phyloP scores from a whole-genome alignment of 2,329 filamentous ascomycete genomes.

The Apiospora sp. region DNA sequence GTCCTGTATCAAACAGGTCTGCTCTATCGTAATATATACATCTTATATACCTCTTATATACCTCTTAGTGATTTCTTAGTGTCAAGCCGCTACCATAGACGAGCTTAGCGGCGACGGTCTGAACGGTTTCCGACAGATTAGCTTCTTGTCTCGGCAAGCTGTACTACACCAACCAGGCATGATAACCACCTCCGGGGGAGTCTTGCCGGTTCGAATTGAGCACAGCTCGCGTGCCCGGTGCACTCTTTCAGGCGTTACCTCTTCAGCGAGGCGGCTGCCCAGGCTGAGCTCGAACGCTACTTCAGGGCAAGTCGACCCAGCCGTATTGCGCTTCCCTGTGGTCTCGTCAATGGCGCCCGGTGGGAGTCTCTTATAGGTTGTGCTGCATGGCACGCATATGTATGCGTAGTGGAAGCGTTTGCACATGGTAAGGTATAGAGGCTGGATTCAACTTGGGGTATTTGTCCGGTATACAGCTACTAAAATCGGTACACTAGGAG shows the following conservation, averaged over 20 bases:
- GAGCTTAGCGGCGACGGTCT: slow-evolving; percentile 8
- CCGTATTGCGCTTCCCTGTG: slow-evolving; percentile 12
- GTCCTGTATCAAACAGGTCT: neutral
- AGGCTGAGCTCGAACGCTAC: slow-evolving; percentile 1
- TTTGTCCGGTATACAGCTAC: neutral
- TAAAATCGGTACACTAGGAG: neutral
- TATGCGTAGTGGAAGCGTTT: slow-evolving; percentile 20
- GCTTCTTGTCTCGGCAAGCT: neutral
- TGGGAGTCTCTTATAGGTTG: slow-evolving; percentile 1
- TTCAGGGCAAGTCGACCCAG: slow-evolving; percentile 19
- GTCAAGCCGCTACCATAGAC: neutral
- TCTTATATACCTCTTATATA: no score
- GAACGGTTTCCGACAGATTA: neutral
- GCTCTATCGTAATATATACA: neutral
- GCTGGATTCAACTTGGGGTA: neutral
- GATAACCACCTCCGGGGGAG: neutral
- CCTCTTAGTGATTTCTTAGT: neutral
- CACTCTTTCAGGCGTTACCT: slow-evolving; percentile 66
- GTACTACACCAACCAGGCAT: slow-evolving; percentile 11
- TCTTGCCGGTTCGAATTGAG: slow-evolving; percentile 14
- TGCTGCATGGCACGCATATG: slow-evolving; percentile 21
- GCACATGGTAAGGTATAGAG: slow-evolving; percentile 8
- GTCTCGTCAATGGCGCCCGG: slow-evolving; percentile 17
- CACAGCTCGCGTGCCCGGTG: slow-evolving; percentile 41
- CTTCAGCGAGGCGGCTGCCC: neutral